Percentiles rank a stretch among this genome's conserved stretches.
These are phyloP conservation scores for Amaranthus palmeri DNA, from an alignment of 148 eudicot species.

Conservation along the genomic window DNA sequence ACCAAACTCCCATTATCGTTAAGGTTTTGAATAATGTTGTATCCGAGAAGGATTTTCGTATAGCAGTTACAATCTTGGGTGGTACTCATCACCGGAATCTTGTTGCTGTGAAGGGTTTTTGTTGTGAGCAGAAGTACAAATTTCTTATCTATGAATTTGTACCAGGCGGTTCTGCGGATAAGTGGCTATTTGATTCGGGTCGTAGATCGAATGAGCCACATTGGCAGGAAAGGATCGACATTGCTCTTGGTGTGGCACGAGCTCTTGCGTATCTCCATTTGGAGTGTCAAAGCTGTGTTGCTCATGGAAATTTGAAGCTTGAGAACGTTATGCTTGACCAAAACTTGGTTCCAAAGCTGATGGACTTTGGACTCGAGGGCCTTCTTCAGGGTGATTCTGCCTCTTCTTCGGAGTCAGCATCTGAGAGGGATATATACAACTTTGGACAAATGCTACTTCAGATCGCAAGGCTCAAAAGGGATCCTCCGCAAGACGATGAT, in stretches of 20 bases:
- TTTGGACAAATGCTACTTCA: constrained; percentile 47
- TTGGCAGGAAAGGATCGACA: constrained; percentile 42
- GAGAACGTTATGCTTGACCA: constrained; percentile 55
- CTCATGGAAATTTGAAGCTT: constrained; percentile 52
- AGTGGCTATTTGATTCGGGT: constrained; percentile 35
- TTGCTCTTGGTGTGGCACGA: constrained; percentile 52
- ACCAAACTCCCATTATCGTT: constrained; percentile 33
- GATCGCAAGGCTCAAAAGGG: constrained; percentile 38
- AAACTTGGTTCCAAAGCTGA: constrained; percentile 47
- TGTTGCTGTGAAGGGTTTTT: constrained; percentile 49
- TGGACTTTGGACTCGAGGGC: constrained; percentile 44
- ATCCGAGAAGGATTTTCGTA: constrained; percentile 48
- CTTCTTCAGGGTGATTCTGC: constrained; percentile 26
- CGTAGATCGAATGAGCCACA: constrained; percentile 17
- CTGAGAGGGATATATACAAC: constrained; percentile 49
- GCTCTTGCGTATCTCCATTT: constrained; percentile 50
- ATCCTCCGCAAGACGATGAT: constrained; percentile 15
- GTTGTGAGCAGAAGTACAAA: constrained; percentile 42
- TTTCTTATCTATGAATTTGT: constrained; percentile 43
- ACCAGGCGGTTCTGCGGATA: constrained; percentile 41
- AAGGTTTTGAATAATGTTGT: constrained; percentile 35
- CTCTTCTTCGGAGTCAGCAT: constrained; percentile 40
- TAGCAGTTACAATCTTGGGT: constrained; percentile 39
- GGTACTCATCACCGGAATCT: constrained; percentile 55
- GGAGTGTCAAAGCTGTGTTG: constrained; percentile 51